Conservation (phyloP, 2,329 filamentous ascomycete genomes). For the Aureobasidium leucospermi region DNA sequence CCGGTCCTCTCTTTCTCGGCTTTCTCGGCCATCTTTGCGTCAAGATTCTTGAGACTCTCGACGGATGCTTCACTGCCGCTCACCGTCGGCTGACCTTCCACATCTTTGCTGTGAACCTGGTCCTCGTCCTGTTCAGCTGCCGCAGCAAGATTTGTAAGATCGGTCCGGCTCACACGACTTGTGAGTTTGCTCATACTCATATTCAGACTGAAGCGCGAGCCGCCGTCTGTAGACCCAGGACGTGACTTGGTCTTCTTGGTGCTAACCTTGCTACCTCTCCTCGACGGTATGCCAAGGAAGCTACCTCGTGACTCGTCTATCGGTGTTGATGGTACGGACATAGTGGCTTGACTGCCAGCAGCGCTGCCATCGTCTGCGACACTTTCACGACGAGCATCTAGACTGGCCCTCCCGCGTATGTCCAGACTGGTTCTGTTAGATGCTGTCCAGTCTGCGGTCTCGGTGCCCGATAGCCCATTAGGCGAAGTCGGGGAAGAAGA, state of each 20-base stretch:
- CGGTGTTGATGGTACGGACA: constrained; percentile 34
- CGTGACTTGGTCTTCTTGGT: constrained; percentile 31
- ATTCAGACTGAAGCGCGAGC: constrained; percentile 34
- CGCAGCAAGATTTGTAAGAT: constrained; percentile 1
- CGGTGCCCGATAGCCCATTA: constrained; percentile 11
- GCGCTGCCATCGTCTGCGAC: constrained; percentile 32
- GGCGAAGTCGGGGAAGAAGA: constrained; percentile 10
- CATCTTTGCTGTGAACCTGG: neutral
- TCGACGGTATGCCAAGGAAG: constrained; percentile 25
- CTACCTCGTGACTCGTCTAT: constrained; percentile 31
- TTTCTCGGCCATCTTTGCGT: constrained; percentile 10
- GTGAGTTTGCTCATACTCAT: constrained; percentile 32
- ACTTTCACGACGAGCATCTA: constrained; percentile 32
- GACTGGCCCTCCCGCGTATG: constrained; percentile 25
- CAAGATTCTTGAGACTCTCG: constrained; percentile 11
- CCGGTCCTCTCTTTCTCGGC: constrained; percentile 1
- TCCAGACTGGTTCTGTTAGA: constrained; percentile 26
- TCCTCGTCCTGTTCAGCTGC: constrained; percentile 4
- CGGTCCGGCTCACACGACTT: constrained; percentile 9
- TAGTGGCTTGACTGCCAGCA: constrained; percentile 20
- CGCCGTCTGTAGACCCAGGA: constrained; percentile 23
- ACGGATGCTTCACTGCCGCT: constrained; percentile 10
- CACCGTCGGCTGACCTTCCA: neutral
- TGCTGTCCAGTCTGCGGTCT: constrained; percentile 13
- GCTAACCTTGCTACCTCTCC: constrained; percentile 23